Evolutionary conservation across 78 protist genomes (phyloP), one percentile per base, ranked within the genome.

Genomic region (Planoprotostelium fungivorum): DNA sequence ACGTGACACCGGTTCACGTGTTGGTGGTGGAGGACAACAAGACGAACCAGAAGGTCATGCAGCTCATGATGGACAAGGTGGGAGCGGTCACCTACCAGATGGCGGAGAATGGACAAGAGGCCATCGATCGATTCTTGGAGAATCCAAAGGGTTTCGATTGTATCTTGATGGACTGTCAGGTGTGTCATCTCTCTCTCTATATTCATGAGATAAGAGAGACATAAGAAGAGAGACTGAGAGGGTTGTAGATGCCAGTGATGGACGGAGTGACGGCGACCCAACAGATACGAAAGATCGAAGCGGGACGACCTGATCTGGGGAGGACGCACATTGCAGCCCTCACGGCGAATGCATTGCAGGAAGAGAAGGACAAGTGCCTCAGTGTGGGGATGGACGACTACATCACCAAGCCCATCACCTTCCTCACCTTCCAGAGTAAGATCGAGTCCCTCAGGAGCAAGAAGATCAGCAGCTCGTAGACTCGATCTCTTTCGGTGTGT

Each of bases 231-330:
- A 51, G 31, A 5, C 73, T 51, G 73, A 51, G 31, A 51, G 31
- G n/a, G 73, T 51, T 51, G 73, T 51, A 51, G 73, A 51, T 51
- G 73, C 73, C 73, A 51, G 73, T 51, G 73, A 51, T 51, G 73
- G 73, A 51, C 16, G 73, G 73, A 51, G 73, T 51, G 73, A 51
- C 73, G 31, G 73, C 73, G 31, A 51, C 73, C 5, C 73, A 51
- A 51, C 31, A 25, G 73, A 51, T 51, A 5, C 5, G 73, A 51
- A 51, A 16, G 73, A 51, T 51, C 5, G 73, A 51, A 51, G 5
- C 16, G 16, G 73, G 16, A 51, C 5, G 73, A 51, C 73, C 73
- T 5, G 73, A 51, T 5, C 73, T 51, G 73, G 73, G 73, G 31
- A 51, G 73, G 16, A 16, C 16, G 31, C 73, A 51, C 16, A 51